Conservation (phyloP, 768 basidiomycete species). For the Pleurotus tuoliensis region DNA sequence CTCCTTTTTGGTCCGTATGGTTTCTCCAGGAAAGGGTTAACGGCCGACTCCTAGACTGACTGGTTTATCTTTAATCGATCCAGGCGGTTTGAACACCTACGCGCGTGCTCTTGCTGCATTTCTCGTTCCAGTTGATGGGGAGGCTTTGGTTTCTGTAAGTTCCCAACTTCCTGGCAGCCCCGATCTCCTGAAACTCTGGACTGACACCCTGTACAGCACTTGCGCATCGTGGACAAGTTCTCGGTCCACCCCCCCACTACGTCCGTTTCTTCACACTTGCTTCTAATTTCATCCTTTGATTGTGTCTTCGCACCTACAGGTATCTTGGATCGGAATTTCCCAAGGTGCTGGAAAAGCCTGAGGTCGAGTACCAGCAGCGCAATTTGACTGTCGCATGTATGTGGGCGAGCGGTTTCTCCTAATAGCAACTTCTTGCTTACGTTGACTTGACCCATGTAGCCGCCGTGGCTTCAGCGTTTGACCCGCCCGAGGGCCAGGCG, state of each 20-base stretch:
- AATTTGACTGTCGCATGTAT: conserved; percentile 73
- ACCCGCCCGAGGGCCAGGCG: conserved; percentile 64
- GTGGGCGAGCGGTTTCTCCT: conserved; percentile 18
- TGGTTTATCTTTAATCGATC: conserved; percentile 1
- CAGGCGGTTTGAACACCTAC: conserved; percentile 81
- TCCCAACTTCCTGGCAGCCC: not conserved
- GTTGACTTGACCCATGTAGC: conserved; percentile 34
- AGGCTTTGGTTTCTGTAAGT: conserved; percentile 69
- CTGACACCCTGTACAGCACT: conserved; percentile 38
- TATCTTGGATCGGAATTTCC: conserved; percentile 79
- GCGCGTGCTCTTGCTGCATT: conserved; percentile 66
- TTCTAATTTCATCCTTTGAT: not conserved
- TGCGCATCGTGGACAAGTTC: conserved; percentile 73
- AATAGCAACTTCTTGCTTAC: conserved; percentile 13
- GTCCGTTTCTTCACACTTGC: conserved; percentile 30
- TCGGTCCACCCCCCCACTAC: conserved; percentile 73
- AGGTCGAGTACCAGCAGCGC: conserved; percentile 78
- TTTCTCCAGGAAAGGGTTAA: not conserved
- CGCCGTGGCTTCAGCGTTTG: conserved; percentile 64
- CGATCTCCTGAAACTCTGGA: conserved; percentile 12
- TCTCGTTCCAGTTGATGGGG: conserved; percentile 65
- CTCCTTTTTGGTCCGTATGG: conserved; percentile 68
- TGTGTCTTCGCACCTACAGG: conserved; percentile 29
- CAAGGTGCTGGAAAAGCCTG: conserved; percentile 57
- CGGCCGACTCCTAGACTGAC: not conserved